These are phyloP conservation scores for Globisporangium alternatum DNA, from an alignment of 352 stramenopile genomes.

Conservation along the genomic window DNA sequence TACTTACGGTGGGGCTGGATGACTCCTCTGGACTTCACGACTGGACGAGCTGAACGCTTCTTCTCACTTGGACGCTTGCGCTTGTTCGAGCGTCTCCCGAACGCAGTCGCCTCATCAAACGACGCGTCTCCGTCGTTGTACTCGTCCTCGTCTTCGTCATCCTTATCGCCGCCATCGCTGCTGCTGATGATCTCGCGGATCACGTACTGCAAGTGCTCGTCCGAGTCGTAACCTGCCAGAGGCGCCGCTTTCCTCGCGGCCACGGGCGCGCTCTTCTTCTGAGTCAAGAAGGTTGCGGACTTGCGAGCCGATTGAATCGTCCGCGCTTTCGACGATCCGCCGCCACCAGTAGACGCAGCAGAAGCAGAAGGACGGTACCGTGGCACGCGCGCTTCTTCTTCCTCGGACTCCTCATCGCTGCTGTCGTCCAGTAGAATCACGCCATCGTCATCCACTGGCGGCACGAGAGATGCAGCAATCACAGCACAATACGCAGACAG, in stretches of 20 bases:
- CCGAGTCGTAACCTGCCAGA: slow-evolving; percentile 11
- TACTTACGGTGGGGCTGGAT: background rate
- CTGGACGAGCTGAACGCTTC: background rate
- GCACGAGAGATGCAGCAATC: background rate
- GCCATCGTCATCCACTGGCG: slow-evolving; percentile 19
- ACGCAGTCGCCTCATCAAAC: slow-evolving; percentile 8
- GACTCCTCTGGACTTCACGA: background rate
- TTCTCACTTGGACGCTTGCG: slow-evolving; percentile 13
- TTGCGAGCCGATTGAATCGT: slow-evolving; percentile 12
- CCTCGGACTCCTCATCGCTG: slow-evolving; percentile 6
- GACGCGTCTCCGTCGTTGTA: slow-evolving; percentile 9
- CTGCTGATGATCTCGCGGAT: slow-evolving; percentile 19
- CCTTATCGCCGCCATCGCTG: background rate
- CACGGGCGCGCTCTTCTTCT: slow-evolving; percentile 11
- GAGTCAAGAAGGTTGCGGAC: background rate
- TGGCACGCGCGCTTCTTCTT: background rate
- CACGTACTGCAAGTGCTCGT: slow-evolving; percentile 17
- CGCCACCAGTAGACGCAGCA: background rate
- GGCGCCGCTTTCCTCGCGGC: slow-evolving; percentile 11
- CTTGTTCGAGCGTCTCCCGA: slow-evolving; percentile 9
- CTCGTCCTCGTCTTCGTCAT: slow-evolving; percentile 3
- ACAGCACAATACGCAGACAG: background rate
- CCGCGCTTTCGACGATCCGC: background rate
- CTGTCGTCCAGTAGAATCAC: slow-evolving; percentile 20
- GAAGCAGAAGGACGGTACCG: background rate